Percentiles rank a stretch among this genome's conserved stretches.
Conservation (phyloP, 148 eudicot species). For the Diospyros kaki region DNA sequence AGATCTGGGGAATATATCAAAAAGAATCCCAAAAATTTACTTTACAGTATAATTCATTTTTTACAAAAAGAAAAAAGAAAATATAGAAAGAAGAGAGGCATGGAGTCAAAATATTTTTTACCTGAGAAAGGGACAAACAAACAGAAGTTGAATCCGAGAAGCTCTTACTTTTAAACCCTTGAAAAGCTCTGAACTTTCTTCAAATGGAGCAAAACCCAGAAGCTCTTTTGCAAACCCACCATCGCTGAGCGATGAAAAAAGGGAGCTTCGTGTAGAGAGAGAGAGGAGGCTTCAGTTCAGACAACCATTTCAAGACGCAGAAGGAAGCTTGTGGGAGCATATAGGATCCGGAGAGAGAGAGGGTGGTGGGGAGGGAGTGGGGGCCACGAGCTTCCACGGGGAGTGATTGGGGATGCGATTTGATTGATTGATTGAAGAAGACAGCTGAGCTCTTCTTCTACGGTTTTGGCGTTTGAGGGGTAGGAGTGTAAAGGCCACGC, state of each 20-base stretch:
- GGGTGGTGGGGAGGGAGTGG: background rate
- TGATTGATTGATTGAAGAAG: constrained; percentile 8
- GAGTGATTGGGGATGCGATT: background rate
- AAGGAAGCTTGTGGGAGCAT: background rate
- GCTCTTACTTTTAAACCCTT: constrained; percentile 5
- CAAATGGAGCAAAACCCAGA: background rate
- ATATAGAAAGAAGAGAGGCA: background rate
- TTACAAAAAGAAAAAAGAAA: background rate
- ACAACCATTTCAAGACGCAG: background rate
- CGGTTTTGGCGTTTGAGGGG: background rate
- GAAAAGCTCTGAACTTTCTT: background rate
- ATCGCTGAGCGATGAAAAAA: background rate
- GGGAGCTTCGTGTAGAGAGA: background rate
- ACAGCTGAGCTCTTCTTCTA: background rate
- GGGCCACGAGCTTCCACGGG: constrained; percentile 4
- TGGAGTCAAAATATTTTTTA: background rate
- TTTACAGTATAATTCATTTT: constrained; percentile 10
- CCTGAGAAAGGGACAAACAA: constrained; percentile 7
- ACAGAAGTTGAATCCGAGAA: constrained; percentile 3
- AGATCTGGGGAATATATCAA: background rate
- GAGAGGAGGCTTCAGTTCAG: background rate
- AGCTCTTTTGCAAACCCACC: background rate
- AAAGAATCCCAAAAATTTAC: constrained; percentile 1
- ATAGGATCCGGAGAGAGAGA: too few species aligned
- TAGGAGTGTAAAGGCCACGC: background rate